These are phyloP conservation scores for Bombardia bombarda DNA, from an alignment of 495 filamentous ascomycete genomes.

Conservation along the genomic window DNA sequence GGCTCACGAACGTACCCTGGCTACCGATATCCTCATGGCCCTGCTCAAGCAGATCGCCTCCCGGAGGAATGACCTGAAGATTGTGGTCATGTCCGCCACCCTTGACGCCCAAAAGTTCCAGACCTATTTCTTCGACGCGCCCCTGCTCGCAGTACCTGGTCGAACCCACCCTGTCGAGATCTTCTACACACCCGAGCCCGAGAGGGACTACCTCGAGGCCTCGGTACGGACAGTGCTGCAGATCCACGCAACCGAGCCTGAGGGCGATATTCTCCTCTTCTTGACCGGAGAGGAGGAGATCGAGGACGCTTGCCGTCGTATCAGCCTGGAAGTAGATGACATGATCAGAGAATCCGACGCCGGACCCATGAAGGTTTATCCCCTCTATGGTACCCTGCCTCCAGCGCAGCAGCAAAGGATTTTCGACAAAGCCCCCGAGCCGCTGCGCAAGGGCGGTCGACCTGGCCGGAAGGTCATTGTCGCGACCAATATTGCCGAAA, in stretches of 20 bases:
- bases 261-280: conserved; percentile 94
- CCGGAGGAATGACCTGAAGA: conserved; percentile 79
- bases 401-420: conserved; percentile 90
- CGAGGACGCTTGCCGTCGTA: conserved; percentile 90
- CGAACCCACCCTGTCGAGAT: conserved; percentile 96
- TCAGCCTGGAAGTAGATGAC: conserved; percentile 81
- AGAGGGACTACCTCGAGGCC: conserved; percentile 94
- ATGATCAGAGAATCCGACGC: conserved; percentile 83
- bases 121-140: conserved; percentile 92
- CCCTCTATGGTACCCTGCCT: conserved; percentile 89
- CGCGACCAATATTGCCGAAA: conserved; percentile 97
- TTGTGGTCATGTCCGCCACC: conserved; percentile 98
- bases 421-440: conserved; percentile 78
- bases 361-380: conserved; percentile 83
- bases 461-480: conserved; percentile 95
- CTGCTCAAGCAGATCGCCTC: conserved; percentile 77
- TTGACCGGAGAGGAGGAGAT: conserved; percentile 99
- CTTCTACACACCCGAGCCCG: conserved; percentile 94
- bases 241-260: conserved; percentile 85
- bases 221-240: conserved; percentile 90
- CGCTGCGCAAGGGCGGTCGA: conserved; percentile 62
- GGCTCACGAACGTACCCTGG: conserved; percentile 91
- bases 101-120: conserved; percentile 97
- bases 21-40: conserved; percentile 94
- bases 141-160: conserved; percentile 87